Percentiles rank a stretch among this genome's conserved stretches.
Conservation (phyloP, 2,329 filamentous ascomycete genomes). For the Immersiporthe knoxdaviesiana region DNA sequence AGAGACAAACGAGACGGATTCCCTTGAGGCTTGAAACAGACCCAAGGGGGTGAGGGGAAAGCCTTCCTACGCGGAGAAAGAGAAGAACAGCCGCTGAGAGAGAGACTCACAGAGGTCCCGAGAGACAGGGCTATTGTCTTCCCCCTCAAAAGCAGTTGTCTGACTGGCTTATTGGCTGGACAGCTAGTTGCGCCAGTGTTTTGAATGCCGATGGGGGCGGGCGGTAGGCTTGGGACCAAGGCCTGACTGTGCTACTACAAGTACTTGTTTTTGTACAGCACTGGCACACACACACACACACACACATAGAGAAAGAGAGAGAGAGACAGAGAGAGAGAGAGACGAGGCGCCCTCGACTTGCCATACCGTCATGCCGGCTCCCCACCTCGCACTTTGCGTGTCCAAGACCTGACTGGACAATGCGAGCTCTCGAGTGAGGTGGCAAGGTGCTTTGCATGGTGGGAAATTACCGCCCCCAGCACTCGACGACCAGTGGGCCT, state of each 20-base stretch:
- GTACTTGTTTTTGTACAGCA: too few relatives aligned
- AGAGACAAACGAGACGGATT: neutral
- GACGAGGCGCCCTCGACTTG: conserved; percentile 18
- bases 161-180: conserved; percentile 18
- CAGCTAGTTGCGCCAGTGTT: conserved; percentile 20
- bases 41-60: neutral
- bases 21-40: neutral
- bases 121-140: neutral
- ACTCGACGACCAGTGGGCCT: neutral
- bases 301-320: too few relatives aligned
- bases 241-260: conserved; percentile 16
- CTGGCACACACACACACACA: too few relatives aligned
- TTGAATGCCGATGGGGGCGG: conserved; percentile 25
- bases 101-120: neutral
- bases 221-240: neutral
- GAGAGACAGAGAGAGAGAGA: too few relatives aligned
- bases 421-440: neutral
- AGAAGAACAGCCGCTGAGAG: neutral
- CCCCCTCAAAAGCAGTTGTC: neutral
- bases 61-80: neutral
- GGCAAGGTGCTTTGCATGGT: neutral
- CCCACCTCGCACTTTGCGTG: neutral
- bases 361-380: conserved; percentile 6
- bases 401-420: neutral
- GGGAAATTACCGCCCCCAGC: neutral